Evolutionary conservation across 2,329 filamentous ascomycete genomes (phyloP).

Genomic region (Stachybotrys elegans): DNA sequence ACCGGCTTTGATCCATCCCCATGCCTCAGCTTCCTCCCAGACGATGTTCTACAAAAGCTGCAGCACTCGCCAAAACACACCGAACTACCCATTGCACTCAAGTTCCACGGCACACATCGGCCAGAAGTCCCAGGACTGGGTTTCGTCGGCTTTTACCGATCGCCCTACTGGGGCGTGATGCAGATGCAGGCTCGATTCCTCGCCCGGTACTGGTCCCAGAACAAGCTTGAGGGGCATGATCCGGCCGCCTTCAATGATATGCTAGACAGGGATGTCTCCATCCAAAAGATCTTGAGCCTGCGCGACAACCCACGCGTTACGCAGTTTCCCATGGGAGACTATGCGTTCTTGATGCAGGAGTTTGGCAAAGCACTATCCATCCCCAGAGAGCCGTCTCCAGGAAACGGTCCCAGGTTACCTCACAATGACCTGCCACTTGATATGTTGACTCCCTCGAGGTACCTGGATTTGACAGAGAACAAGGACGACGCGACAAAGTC

Average conservation of each 20-base stretch:
- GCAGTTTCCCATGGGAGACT: slow-evolving; percentile 84
- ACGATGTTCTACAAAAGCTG: slow-evolving; percentile 49
- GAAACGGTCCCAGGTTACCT: slow-evolving; percentile 25
- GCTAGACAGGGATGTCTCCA: slow-evolving; percentile 37
- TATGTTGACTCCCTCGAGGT: slow-evolving; percentile 51
- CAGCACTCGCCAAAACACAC: slow-evolving; percentile 49
- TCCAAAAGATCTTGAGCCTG: slow-evolving; percentile 43
- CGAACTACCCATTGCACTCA: slow-evolving; percentile 60
- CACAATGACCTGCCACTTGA: slow-evolving; percentile 42
- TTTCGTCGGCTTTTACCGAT: slow-evolving; percentile 80
- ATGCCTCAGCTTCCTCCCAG: slow-evolving; percentile 60
- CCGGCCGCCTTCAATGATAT: slow-evolving; percentile 30
- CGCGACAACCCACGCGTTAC: slow-evolving; percentile 46
- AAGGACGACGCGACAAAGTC: slow-evolving; percentile 35
- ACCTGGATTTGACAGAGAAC: slow-evolving; percentile 34
- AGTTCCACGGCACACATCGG: slow-evolving; percentile 62
- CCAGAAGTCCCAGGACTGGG: slow-evolving; percentile 59
- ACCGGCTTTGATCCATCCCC: slow-evolving; percentile 67
- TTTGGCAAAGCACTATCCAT: slow-evolving; percentile 57
- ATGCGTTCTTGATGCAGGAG: slow-evolving; percentile 69
- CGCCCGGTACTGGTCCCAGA: slow-evolving; percentile 50
- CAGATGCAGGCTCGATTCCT: slow-evolving; percentile 78
- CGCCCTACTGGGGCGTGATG: slow-evolving; percentile 82
- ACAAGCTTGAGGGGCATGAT: slow-evolving; percentile 3
- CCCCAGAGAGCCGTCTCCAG: slow-evolving; percentile 27